These are phyloP conservation scores for Camellia lanceoleosa DNA, from an alignment of 148 eudicot genomes.

Conservation along the genomic window DNA sequence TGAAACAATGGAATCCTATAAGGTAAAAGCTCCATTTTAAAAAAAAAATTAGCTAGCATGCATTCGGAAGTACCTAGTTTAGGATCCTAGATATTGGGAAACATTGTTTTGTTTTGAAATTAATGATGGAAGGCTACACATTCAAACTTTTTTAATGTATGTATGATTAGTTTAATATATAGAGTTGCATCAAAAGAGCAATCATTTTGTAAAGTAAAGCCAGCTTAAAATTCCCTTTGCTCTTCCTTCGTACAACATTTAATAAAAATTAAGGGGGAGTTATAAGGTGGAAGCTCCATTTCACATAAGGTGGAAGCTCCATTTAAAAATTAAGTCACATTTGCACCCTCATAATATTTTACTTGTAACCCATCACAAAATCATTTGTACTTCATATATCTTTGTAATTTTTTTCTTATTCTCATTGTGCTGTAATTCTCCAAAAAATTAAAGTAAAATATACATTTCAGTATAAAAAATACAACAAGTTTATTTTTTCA, in stretches of 20 bases:
- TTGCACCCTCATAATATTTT: no score
- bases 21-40: neutral
- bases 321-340: neutral
- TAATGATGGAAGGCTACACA: neutral
- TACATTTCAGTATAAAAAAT: no score
- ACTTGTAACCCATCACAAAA: no score
- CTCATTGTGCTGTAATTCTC: no score
- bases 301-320: no score
- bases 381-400: no score
- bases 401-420: no score
- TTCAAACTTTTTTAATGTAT: neutral
- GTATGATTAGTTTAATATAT: neutral
- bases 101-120: neutral
- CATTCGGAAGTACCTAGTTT: neutral
- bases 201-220: slow-evolving; percentile 7
- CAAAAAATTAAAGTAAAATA: no score
- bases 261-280: no score
- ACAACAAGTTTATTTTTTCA: no score
- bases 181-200: neutral
- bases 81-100: neutral
- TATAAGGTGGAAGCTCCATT: no score
- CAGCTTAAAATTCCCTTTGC: neutral
- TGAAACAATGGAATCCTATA: neutral
- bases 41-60: neutral
- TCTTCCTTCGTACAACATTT: neutral